These are phyloP conservation scores for Argentina anserina DNA, from an alignment of 306 rosid genomes.

Conservation along the genomic window DNA sequence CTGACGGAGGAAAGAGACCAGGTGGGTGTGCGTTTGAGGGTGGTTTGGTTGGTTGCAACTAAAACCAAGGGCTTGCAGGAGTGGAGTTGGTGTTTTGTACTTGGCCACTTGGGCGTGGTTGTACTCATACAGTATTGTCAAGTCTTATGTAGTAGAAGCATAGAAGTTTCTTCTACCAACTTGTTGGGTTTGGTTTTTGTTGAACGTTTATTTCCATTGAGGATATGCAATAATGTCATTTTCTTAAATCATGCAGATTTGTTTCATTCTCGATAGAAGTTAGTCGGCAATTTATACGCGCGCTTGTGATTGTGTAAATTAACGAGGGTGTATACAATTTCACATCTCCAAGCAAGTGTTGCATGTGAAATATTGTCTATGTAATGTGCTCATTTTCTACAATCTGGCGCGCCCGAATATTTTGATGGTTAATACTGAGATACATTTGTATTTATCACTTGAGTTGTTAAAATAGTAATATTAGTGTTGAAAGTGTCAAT, in stretches of 20 bases:
- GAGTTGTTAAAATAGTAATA: too few relatives aligned
- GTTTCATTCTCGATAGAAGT: background rate
- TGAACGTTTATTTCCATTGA: background rate
- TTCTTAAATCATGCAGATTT: background rate
- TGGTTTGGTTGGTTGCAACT: background rate
- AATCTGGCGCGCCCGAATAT: background rate
- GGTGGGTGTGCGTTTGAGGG: background rate
- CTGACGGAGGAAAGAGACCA: background rate
- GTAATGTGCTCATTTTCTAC: background rate
- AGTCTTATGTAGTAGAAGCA: rapidly evolving
- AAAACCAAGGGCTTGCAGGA: background rate
- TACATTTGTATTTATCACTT: too few relatives aligned
- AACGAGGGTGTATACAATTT: rapidly evolving
- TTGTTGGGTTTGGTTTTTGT: background rate
- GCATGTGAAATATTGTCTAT: background rate
- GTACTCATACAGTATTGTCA: background rate
- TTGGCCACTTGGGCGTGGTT: background rate
- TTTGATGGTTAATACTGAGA: too few relatives aligned
- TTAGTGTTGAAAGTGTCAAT: too few relatives aligned
- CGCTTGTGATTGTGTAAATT: background rate
- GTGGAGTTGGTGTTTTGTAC: background rate
- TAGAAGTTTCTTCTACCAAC: background rate
- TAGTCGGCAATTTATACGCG: rapidly evolving
- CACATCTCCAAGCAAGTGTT: rapidly evolving
- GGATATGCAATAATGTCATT: background rate